Evolutionary conservation across 352 stramenopile genomes (phyloP).

Genomic region (Globisporangium acanthophoron): DNA sequence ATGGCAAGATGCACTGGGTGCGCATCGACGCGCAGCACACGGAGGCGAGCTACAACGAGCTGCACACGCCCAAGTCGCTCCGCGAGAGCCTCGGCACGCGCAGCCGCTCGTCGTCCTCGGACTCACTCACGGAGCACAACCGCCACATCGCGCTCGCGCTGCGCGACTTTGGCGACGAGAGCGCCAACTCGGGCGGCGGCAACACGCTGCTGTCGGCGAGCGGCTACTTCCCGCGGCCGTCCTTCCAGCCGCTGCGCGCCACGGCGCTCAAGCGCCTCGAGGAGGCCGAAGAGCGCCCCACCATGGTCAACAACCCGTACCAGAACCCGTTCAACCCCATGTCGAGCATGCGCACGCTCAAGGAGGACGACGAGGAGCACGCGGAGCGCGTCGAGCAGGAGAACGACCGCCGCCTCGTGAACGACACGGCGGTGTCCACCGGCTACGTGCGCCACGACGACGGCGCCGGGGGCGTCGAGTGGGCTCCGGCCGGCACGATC

Average conservation of each 20-base stretch:
- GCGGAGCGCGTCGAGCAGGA: conserved; percentile 11
- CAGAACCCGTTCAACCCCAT: conserved; percentile 65
- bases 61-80: conserved; percentile 15
- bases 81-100: conserved; percentile 9
- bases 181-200: conserved; percentile 25
- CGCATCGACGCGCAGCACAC: conserved; percentile 49
- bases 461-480: conserved; percentile 9
- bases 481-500: conserved; percentile 56
- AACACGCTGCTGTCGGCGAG: conserved; percentile 21
- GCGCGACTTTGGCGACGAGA: conserved; percentile 66
- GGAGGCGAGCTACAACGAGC: conserved; percentile 14
- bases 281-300: conserved; percentile 40
- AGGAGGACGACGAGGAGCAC: conserved; percentile 32
- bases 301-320: conserved; percentile 61
- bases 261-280: conserved; percentile 32
- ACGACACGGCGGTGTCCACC: conserved; percentile 58
- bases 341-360: conserved; percentile 44
- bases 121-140: conserved; percentile 62
- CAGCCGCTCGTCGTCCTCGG: conserved; percentile 28
- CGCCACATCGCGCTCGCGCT: conserved; percentile 72
- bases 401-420: conserved; percentile 5
- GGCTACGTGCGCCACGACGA: not conserved
- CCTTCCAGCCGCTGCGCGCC: conserved; percentile 28
- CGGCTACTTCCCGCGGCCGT: conserved; percentile 37
- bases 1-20: conserved; percentile 74